These are phyloP conservation scores for Cornus florida DNA, from an alignment of 148 eudicot species.

Conservation along the genomic window DNA sequence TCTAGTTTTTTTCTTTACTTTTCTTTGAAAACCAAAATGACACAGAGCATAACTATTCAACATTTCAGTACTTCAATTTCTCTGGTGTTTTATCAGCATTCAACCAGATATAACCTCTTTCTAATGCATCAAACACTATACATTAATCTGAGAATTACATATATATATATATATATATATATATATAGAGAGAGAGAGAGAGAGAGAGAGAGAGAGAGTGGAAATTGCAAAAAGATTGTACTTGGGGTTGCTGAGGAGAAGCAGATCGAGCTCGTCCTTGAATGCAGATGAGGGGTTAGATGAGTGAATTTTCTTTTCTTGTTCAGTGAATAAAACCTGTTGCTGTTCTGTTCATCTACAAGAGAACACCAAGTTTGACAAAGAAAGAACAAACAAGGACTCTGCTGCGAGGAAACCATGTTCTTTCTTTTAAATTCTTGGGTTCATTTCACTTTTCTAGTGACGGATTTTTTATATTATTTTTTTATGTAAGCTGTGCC, in stretches of 20 bases:
- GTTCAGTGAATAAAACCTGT: slow-evolving; percentile 39
- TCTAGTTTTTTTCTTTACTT: no score
- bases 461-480: no score
- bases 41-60: not conserved
- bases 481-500: no score
- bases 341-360: slow-evolving; percentile 27
- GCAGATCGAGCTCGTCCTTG: slow-evolving; percentile 95
- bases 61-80: not conserved
- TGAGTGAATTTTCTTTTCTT: slow-evolving; percentile 47
- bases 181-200: not conserved
- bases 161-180: not conserved
- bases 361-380: slow-evolving; percentile 17
- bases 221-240: slow-evolving; percentile 1
- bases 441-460: no score
- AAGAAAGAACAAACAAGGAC: not conserved
- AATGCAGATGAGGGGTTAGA: slow-evolving; percentile 75
- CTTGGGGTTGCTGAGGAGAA: slow-evolving; percentile 70
- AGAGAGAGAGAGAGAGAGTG: not conserved
- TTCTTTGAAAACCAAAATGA: no score
- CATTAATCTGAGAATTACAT: not conserved
- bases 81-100: no score
- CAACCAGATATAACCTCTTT: no score
- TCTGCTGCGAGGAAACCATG: not conserved
- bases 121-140: not conserved
- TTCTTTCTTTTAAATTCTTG: no score